These are phyloP conservation scores for Rosa hybrid DNA, from an alignment of 331 rosid genomes.

Conservation along the genomic window DNA sequence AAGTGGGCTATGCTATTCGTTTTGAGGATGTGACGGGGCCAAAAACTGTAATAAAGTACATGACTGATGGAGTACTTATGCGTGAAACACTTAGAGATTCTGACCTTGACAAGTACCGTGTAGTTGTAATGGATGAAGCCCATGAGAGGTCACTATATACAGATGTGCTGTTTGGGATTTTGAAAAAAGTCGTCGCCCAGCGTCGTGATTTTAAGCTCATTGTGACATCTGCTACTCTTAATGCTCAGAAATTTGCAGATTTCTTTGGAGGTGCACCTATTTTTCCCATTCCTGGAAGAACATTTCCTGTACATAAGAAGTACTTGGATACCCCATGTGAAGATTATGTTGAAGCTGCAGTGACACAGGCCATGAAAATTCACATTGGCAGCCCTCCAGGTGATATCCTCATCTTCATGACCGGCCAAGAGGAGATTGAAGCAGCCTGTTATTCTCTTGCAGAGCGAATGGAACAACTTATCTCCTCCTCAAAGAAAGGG, in stretches of 20 bases:
- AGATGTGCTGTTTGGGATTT: constrained; percentile 89
- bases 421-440: constrained; percentile 99
- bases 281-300: constrained; percentile 90
- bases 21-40: constrained; percentile 98
- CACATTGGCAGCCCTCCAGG: constrained; percentile 96
- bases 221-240: constrained; percentile 94
- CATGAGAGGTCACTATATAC: constrained; percentile 94
- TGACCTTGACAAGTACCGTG: constrained; percentile 91
- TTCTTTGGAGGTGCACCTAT: constrained; percentile 95
- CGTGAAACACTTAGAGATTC: constrained; percentile 96
- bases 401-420: constrained; percentile 96
- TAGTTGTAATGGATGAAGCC: constrained; percentile 98
- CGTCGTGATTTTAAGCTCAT: constrained; percentile 96
- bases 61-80: constrained; percentile 98
- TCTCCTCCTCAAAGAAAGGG: constrained; percentile 62
- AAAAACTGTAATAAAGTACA: constrained; percentile 82
- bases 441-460: constrained; percentile 96
- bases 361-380: constrained; percentile 95
- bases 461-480: constrained; percentile 84
- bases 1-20: constrained; percentile 95
- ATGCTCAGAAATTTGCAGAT: constrained; percentile 87
- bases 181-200: constrained; percentile 89
- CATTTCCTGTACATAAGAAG: constrained; percentile 83
- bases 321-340: constrained; percentile 88
- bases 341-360: constrained; percentile 97